A percentile compares a stretch with the other conserved stretches of the same genome.
phyloP scores from a whole-genome alignment of 371 early-diverging fungal species.

The Mucor saturninus region DNA sequence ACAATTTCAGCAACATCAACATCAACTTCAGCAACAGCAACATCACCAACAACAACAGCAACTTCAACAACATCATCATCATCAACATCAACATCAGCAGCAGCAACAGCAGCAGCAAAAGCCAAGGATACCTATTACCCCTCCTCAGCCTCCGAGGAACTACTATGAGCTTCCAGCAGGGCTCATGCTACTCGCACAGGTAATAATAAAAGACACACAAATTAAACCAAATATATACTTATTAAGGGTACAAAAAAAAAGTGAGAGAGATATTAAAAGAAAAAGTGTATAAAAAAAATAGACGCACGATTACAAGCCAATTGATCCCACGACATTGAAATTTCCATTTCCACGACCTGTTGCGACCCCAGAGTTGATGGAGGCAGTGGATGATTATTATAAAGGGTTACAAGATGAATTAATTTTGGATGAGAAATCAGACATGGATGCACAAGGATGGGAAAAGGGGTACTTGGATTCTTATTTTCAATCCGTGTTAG shows the following conservation, averaged over 20 bases:
- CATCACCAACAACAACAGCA: conserved; percentile 1
- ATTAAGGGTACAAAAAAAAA: too few species aligned
- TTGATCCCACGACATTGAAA: conserved; percentile 45
- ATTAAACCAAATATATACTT: not conserved
- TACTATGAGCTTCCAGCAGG: conserved; percentile 65
- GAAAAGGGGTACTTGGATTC: conserved; percentile 57
- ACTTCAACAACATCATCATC: not conserved
- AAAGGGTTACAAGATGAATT: conserved; percentile 36
- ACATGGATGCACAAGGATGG: conserved; percentile 63
- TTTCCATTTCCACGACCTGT: conserved; percentile 33
- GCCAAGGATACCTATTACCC: conserved; percentile 1
- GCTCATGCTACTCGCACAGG: conserved; percentile 53
- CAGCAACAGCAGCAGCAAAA: not conserved
- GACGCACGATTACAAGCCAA: conserved; percentile 49
- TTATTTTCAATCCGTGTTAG: conserved; percentile 29
- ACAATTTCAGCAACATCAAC: not conserved
- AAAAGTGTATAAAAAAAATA: not conserved
- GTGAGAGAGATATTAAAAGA: too few species aligned
- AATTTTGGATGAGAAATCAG: conserved; percentile 29
- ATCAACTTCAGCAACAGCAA: not conserved
- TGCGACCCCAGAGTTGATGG: conserved; percentile 33
- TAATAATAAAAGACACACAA: not conserved
- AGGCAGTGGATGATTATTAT: conserved; percentile 54
- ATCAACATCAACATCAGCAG: conserved; percentile 1
- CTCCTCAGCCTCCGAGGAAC: conserved; percentile 27